A percentile compares a stretch with the other conserved stretches of the same genome.
Evolutionary conservation across 2,329 filamentous ascomycete species (phyloP).

Genomic region (Epichloe scottii): DNA sequence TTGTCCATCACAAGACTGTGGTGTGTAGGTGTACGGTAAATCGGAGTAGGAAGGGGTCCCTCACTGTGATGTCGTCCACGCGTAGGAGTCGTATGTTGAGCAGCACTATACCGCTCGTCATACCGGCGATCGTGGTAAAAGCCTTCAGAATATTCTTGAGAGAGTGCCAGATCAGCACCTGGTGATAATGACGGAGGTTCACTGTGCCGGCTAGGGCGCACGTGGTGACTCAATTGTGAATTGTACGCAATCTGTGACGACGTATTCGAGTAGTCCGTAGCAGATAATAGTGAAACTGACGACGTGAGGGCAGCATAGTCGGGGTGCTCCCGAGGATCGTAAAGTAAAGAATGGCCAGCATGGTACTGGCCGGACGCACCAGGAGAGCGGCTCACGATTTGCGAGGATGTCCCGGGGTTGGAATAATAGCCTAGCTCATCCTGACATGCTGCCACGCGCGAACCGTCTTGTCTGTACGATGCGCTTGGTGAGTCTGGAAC

Average conservation of each 20-base stretch:
- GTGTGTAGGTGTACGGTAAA: slow-evolving; percentile 20
- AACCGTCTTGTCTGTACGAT: slow-evolving; percentile 13
- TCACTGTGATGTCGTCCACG: slow-evolving; percentile 29
- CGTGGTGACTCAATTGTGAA: slow-evolving; percentile 17
- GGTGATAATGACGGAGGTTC: slow-evolving; percentile 42
- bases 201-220: slow-evolving; percentile 19
- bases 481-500: slow-evolving; percentile 40
- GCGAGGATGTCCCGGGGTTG: slow-evolving; percentile 29
- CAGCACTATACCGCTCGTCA: slow-evolving; percentile 30
- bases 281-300: slow-evolving; percentile 19
- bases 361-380: slow-evolving; percentile 17
- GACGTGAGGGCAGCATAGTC: slow-evolving; percentile 7
- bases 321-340: slow-evolving; percentile 14
- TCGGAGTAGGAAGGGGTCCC: slow-evolving; percentile 13
- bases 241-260: slow-evolving; percentile 15
- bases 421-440: slow-evolving; percentile 29
- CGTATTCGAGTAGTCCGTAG: slow-evolving; percentile 23
- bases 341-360: slow-evolving; percentile 10
- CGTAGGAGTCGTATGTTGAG: slow-evolving; percentile 26
- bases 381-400: slow-evolving; percentile 27
- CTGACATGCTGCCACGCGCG: slow-evolving; percentile 12
- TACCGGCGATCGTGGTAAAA: slow-evolving; percentile 16
- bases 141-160: slow-evolving; percentile 44
- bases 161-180: slow-evolving; percentile 44
- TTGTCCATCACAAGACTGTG: slow-evolving; percentile 33